Evolutionary conservation across 1,139 yeast species (phyloP).

Genomic region (Pichia inconspicua): DNA sequence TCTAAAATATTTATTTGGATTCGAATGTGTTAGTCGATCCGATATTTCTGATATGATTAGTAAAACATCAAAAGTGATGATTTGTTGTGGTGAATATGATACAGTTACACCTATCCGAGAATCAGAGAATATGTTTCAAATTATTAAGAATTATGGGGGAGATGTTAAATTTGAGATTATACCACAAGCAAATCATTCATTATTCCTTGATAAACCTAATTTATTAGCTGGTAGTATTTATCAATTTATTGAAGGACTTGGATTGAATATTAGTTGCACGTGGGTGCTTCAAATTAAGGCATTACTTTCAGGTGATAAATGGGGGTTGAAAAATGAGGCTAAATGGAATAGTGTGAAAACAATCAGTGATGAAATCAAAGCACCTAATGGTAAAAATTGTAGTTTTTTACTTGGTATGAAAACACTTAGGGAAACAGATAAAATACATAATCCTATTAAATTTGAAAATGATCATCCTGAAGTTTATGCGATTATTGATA

Average conservation of each 20-base stretch:
- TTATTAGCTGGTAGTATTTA: constrained; percentile 54
- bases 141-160: constrained; percentile 10
- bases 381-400: constrained; percentile 31
- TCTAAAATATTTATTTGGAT: constrained; percentile 46
- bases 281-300: constrained; percentile 40
- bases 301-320: constrained; percentile 57
- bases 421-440: constrained; percentile 61
- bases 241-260: constrained; percentile 42
- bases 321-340: constrained; percentile 70
- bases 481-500: constrained; percentile 57
- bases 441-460: constrained; percentile 47
- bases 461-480: constrained; percentile 45
- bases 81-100: constrained; percentile 48
- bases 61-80: constrained; percentile 1
- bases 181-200: constrained; percentile 57
- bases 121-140: constrained; percentile 24
- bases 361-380: constrained; percentile 37
- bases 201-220: constrained; percentile 59
- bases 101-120: constrained; percentile 41
- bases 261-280: constrained; percentile 35
- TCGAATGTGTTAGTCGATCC: constrained; percentile 34
- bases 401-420: constrained; percentile 66
- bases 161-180: constrained; percentile 30
- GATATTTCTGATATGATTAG: constrained; percentile 33
- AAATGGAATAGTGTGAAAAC: constrained; percentile 60